Evolutionary conservation across 2,329 filamentous ascomycete species (phyloP).

Genomic region (Drechslerella coelobrocha): DNA sequence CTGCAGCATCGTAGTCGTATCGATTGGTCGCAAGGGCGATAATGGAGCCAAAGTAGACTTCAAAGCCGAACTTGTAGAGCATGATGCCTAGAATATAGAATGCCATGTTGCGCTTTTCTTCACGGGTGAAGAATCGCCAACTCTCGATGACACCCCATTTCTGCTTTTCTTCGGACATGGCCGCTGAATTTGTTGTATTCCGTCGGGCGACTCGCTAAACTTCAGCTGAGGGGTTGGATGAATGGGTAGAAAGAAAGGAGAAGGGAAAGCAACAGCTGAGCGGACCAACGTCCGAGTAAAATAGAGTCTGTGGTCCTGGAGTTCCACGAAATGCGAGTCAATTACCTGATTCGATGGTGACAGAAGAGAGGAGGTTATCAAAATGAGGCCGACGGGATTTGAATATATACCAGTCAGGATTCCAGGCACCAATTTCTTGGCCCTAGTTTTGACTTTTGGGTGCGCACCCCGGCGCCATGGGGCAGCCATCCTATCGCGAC

Average conservation of each 20-base stretch:
- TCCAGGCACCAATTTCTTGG: conserved; percentile 43
- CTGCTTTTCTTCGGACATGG: conserved; percentile 36
- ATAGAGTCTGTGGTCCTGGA: no score
- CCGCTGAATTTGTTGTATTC: background rate
- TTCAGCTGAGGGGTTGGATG: no score
- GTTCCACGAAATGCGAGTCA: no score
- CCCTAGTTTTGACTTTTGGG: background rate
- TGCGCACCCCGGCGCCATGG: no score
- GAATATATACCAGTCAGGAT: conserved; percentile 31
- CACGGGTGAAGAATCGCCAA: conserved; percentile 57
- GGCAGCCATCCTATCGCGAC: conserved; percentile 28
- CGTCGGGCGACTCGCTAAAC: no score
- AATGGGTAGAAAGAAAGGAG: background rate
- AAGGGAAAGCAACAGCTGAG: background rate
- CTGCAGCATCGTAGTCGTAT: conserved; percentile 61
- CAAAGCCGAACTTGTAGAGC: conserved; percentile 64
- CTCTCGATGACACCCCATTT: conserved; percentile 35
- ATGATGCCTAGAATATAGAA: conserved; percentile 64
- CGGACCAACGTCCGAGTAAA: conserved; percentile 20
- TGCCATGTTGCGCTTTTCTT: conserved; percentile 61
- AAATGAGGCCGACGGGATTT: conserved; percentile 11
- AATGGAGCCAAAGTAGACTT: conserved; percentile 64
- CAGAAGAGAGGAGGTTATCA: conserved; percentile 8
- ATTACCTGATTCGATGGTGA: conserved; percentile 14
- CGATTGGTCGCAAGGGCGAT: conserved; percentile 63